Base-by-base conservation (phyloP, 805 yeast species). In the Lachancea sp. region DNA sequence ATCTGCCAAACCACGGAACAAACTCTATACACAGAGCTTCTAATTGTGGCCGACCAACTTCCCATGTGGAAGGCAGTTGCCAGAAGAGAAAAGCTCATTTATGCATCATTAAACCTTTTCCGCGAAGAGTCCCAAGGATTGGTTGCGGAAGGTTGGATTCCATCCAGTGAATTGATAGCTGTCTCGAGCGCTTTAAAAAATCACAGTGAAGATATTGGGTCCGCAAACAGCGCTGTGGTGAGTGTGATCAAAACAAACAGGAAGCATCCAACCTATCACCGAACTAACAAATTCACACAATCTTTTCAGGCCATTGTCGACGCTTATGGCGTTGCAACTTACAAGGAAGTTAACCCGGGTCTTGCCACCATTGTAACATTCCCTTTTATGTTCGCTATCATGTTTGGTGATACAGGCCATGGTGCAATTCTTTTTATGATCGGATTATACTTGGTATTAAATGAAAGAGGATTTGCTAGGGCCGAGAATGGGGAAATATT, bases 331-430 rank as follows among this genome's bases (percentile, higher is more conserved):
- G 72, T 87, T 43, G 92, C 96, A 8, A 76, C 87, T 2, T 92
- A 92, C 66, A 81, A 87, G 52, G 98, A 92, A 64, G 92, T 92
- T 21, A 92, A 92, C 62, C 96, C 98, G 4, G 98, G 95, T 40
- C 69, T 92, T 48, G 90, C 98, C 3, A 90, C 98, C 1, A 77
- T 87, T 34, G 82, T 92, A 19, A 92, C 98, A 0, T 92, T 92
- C 70, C 98, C 98, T 18, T 92, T 92, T 63, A 84, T 92, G 95
- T 92, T 92, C 68, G 97, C 98, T 21, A 83, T 92, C 54, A 92
- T 92, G 98, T 92, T 92, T 70, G 98, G 98, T 70, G 98, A 92
- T 69, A 61, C 89, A 44, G 98, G 98, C 12, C 98, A 92, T 68
- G 98, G 98, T 5, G 74, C 88, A 45, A 75, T 92, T 35, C 69